A percentile compares a stretch with the other conserved stretches of the same genome.
phyloP scores from a whole-genome alignment of 257 asterid species.

The Plantago ovata region DNA sequence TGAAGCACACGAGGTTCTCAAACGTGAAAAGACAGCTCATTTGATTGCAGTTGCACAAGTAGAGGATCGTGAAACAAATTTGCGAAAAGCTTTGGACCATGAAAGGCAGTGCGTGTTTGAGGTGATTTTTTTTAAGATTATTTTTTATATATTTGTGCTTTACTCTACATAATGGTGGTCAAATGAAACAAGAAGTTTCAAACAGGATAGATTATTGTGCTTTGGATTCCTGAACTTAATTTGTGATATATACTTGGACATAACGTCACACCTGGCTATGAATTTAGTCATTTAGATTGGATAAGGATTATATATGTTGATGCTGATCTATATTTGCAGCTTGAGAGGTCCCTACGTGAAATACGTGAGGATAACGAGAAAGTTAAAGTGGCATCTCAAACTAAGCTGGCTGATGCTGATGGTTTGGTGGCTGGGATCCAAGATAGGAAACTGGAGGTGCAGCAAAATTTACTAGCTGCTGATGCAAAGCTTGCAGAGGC shows the following conservation, averaged over 20 bases:
- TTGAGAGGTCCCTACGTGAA: conserved; percentile 64
- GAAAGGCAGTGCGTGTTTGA: conserved; percentile 69
- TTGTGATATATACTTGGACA: not conserved
- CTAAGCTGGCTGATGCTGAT: conserved; percentile 65
- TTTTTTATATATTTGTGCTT: too few relatives aligned
- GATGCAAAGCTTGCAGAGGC: conserved; percentile 88
- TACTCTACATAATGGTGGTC: too few relatives aligned
- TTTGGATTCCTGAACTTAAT: too few relatives aligned
- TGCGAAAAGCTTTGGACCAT: conserved; percentile 54
- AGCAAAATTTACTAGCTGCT: conserved; percentile 63
- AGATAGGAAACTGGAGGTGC: conserved; percentile 61
- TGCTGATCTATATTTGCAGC: conserved; percentile 36
- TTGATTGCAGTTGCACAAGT: conserved; percentile 60
- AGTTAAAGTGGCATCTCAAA: conserved; percentile 49
- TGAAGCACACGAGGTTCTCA: conserved; percentile 65
- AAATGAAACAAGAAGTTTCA: too few relatives aligned
- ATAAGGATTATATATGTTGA: not conserved
- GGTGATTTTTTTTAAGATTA: conserved; percentile 49
- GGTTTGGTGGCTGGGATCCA: conserved; percentile 55
- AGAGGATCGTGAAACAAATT: conserved; percentile 72
- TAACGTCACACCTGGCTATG: not conserved
- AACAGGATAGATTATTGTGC: too few relatives aligned
- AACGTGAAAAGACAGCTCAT: conserved; percentile 75
- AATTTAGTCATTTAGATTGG: not conserved
- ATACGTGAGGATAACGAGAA: conserved; percentile 44